Conservation (phyloP, 1,139 yeast species). For the Magnusiomyces clavatus region DNA sequence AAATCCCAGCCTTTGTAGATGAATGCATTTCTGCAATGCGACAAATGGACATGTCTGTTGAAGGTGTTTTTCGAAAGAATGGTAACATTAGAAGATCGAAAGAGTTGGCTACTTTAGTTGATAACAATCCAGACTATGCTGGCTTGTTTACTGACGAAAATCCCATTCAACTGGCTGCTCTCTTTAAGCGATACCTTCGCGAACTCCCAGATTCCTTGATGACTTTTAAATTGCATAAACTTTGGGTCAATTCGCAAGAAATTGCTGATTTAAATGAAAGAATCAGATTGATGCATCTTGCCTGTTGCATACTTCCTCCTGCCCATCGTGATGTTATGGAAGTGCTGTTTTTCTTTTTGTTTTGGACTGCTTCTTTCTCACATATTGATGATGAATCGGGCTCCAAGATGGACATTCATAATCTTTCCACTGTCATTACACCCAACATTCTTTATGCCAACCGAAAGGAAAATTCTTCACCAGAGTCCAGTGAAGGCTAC, state of each 20-base stretch:
- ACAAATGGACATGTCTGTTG: slow-evolving; percentile 92
- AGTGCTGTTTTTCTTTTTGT: slow-evolving; percentile 75
- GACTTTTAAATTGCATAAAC: slow-evolving; percentile 65
- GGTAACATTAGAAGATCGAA: slow-evolving; percentile 85
- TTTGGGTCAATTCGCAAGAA: slow-evolving; percentile 71
- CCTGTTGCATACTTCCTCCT: slow-evolving; percentile 75
- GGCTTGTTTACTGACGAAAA: slow-evolving; percentile 72
- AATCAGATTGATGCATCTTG: slow-evolving; percentile 55
- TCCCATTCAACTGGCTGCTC: slow-evolving; percentile 90
- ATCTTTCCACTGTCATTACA: slow-evolving; percentile 89
- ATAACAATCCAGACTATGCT: slow-evolving; percentile 60
- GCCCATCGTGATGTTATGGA: slow-evolving; percentile 81
- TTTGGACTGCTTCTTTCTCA: slow-evolving; percentile 95
- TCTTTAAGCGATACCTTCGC: slow-evolving; percentile 83
- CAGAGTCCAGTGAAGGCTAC: slow-evolving; percentile 61
- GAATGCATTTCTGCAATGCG: slow-evolving; percentile 77
- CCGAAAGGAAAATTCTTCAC: slow-evolving; percentile 17
- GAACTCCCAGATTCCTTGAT: slow-evolving; percentile 89
- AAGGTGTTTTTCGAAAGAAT: slow-evolving; percentile 92
- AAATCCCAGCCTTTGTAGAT: slow-evolving; percentile 81
- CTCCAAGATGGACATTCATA: slow-evolving; percentile 94
- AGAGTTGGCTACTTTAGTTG: slow-evolving; percentile 67
- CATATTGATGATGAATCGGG: slow-evolving; percentile 53
- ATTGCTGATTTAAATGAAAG: slow-evolving; percentile 41
- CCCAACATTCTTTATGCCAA: slow-evolving; percentile 70